Percentiles rank a stretch among this genome's conserved stretches.
Evolutionary conservation across 1,284 basidiomycete genomes (phyloP).

Genomic region (Salmacisia buchloeana): DNA sequence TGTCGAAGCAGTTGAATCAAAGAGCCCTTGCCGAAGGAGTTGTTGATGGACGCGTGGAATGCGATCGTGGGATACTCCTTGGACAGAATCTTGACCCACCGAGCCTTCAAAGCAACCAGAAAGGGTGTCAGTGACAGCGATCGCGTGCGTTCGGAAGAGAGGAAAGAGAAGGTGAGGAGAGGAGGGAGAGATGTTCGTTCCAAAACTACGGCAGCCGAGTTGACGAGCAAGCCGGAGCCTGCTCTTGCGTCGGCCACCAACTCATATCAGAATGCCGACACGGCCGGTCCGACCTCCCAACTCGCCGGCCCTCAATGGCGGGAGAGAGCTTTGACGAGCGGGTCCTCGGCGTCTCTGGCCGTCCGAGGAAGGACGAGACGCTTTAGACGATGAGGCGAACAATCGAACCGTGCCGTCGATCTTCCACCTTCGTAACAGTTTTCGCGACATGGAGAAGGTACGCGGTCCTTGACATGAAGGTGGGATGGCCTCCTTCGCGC

Average conservation of each 20-base stretch:
- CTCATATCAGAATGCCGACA: slow-evolving; percentile 40
- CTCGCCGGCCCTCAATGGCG: slow-evolving; percentile 48
- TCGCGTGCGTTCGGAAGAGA: slow-evolving; percentile 1
- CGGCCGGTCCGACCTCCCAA: slow-evolving; percentile 35
- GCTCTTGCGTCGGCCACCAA: slow-evolving; percentile 23
- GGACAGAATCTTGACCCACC: slow-evolving; percentile 92
- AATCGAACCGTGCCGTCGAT: slow-evolving; percentile 54
- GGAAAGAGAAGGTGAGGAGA: slow-evolving; percentile 12
- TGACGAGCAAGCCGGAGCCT: not conserved
- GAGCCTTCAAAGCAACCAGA: slow-evolving; percentile 60
- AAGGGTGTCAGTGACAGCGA: slow-evolving; percentile 6
- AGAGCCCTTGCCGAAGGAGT: slow-evolving; percentile 97
- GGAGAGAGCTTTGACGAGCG: slow-evolving; percentile 31
- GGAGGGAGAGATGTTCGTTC: slow-evolving; percentile 30
- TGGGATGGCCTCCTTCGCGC: slow-evolving; percentile 28
- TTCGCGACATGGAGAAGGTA: slow-evolving; percentile 40
- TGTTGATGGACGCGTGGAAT: slow-evolving; percentile 97
- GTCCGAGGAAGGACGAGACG: slow-evolving; percentile 47
- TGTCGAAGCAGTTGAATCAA: slow-evolving; percentile 94
- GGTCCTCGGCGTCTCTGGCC: slow-evolving; percentile 14
- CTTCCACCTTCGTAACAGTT: slow-evolving; percentile 63
- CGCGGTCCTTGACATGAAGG: slow-evolving; percentile 50
- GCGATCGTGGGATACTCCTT: slow-evolving; percentile 91
- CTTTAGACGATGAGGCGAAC: slow-evolving; percentile 52
- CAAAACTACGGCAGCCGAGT: slow-evolving; percentile 41